These are phyloP conservation scores for Penicillium parvum DNA, from an alignment of 495 filamentous ascomycete species.

Conservation along the genomic window DNA sequence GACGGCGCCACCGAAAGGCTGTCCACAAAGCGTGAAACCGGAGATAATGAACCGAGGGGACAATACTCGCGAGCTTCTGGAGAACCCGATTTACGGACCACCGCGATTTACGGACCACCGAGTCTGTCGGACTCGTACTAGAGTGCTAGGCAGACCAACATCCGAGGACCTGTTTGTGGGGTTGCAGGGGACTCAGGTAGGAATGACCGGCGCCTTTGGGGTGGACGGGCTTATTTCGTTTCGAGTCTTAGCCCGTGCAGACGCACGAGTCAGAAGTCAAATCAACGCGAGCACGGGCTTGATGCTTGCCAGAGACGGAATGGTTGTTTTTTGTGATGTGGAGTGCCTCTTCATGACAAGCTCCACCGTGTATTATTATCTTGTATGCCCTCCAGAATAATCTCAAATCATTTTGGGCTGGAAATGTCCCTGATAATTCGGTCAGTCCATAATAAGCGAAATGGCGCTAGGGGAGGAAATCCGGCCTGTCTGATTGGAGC, in stretches of 20 bases:
- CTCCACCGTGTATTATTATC: slow-evolving; percentile 3
- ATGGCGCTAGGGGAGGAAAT: neutral
- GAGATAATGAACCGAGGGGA: slow-evolving; percentile 10
- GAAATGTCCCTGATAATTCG: too few species aligned
- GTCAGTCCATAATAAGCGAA: slow-evolving; percentile 4
- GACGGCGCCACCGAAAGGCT: slow-evolving; percentile 6
- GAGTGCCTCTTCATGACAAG: slow-evolving; percentile 8
- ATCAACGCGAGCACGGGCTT: neutral
- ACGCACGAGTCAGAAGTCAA: neutral
- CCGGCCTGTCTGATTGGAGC: neutral
- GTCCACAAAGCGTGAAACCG: slow-evolving; percentile 16
- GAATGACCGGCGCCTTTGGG: neutral
- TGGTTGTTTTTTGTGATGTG: slow-evolving; percentile 3
- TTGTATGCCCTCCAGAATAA: too few species aligned
- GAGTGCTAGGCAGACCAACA: too few species aligned
- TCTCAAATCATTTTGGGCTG: too few species aligned
- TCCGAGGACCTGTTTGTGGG: too few species aligned
- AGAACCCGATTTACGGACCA: neutral
- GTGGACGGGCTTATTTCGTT: neutral
- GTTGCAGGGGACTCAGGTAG: neutral
- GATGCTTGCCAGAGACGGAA: neutral
- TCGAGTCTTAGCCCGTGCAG: neutral
- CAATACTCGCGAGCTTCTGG: slow-evolving; percentile 1
- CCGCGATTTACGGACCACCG: neutral
- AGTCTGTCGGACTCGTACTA: too few species aligned